phyloP scores from a whole-genome alignment of 345 rosid genomes.

The Populus ilicifolia region DNA sequence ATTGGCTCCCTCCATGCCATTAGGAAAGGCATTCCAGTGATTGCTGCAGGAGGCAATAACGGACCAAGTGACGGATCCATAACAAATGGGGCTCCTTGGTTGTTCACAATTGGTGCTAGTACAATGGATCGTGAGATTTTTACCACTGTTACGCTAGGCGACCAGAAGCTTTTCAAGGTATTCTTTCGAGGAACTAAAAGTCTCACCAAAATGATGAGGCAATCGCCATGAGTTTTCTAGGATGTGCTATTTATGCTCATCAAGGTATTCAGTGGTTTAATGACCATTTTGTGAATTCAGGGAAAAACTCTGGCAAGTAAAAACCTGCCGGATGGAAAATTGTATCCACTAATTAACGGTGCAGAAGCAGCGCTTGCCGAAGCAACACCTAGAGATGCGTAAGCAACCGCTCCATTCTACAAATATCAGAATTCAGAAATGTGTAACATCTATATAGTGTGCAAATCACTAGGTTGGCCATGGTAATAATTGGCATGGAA shows the following conservation, averaged over 20 bases:
- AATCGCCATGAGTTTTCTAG: not conserved
- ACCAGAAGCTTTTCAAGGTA: not conserved
- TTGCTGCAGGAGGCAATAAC: constrained; percentile 6
- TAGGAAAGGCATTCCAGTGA: not conserved
- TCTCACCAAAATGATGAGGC: too few species aligned
- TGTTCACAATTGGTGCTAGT: constrained; percentile 17
- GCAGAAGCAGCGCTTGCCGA: not conserved
- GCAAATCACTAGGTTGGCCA: too few species aligned
- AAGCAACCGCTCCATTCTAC: not conserved
- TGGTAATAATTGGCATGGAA: too few species aligned
- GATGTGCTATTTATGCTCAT: not conserved
- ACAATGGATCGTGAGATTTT: constrained; percentile 1
- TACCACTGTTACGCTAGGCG: not conserved
- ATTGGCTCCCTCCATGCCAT: constrained; percentile 13
- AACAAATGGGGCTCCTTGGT: constrained; percentile 12
- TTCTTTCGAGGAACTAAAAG: not conserved
- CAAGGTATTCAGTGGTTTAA: not conserved
- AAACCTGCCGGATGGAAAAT: not conserved
- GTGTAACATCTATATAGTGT: too few species aligned
- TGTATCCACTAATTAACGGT: not conserved
- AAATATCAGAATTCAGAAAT: too few species aligned
- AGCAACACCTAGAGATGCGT: not conserved
- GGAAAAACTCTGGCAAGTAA: not conserved
- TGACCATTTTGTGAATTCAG: not conserved
- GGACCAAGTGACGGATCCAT: not conserved